Evolutionary conservation across 176 grass and related monocot species (phyloP).

Genomic region (Triticum turgidum): DNA sequence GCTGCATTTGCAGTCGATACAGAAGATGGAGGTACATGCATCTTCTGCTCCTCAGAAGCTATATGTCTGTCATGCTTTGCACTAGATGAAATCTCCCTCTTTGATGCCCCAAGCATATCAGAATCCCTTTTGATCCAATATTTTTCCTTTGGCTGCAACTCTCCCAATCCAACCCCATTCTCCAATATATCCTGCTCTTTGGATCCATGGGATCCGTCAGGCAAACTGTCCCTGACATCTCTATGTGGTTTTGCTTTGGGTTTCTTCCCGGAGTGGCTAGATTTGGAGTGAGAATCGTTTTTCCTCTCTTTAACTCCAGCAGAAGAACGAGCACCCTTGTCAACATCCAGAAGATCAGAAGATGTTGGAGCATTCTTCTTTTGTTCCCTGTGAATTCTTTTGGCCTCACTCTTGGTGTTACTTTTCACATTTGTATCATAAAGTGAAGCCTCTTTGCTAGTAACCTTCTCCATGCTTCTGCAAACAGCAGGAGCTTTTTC

Average conservation of each 20-base stretch:
- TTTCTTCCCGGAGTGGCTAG: slow-evolving; percentile 56
- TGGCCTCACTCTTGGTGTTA: slow-evolving; percentile 48
- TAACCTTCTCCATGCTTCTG: slow-evolving; percentile 40
- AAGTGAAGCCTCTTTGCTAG: slow-evolving; percentile 48
- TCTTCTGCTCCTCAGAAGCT: slow-evolving; percentile 43
- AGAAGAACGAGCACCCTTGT: slow-evolving; percentile 40
- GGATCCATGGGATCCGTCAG: slow-evolving; percentile 38
- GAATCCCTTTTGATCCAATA: slow-evolving; percentile 48
- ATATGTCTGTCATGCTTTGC: slow-evolving; percentile 48
- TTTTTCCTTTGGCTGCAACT: slow-evolving; percentile 46
- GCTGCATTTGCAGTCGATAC: slow-evolving; percentile 44
- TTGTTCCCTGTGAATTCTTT: slow-evolving; percentile 61
- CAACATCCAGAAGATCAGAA: slow-evolving; percentile 51
- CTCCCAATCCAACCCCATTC: slow-evolving; percentile 48
- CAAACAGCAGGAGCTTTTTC: slow-evolving; percentile 47
- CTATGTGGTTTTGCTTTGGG: slow-evolving; percentile 55
- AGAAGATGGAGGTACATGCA: slow-evolving; percentile 51
- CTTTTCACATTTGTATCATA: slow-evolving; percentile 45
- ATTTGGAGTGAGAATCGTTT: slow-evolving; percentile 49
- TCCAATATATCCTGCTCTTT: slow-evolving; percentile 41
- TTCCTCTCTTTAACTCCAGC: slow-evolving; percentile 56
- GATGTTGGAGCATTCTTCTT: slow-evolving; percentile 42
- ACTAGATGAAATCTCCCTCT: slow-evolving; percentile 50
- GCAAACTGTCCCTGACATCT: slow-evolving; percentile 33
- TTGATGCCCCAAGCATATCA: slow-evolving; percentile 42